Percentiles rank a stretch among this genome's conserved stretches.
Evolutionary conservation across 192 early-diverging fungal species (phyloP).

Genomic region (Linnemannia exigua): DNA sequence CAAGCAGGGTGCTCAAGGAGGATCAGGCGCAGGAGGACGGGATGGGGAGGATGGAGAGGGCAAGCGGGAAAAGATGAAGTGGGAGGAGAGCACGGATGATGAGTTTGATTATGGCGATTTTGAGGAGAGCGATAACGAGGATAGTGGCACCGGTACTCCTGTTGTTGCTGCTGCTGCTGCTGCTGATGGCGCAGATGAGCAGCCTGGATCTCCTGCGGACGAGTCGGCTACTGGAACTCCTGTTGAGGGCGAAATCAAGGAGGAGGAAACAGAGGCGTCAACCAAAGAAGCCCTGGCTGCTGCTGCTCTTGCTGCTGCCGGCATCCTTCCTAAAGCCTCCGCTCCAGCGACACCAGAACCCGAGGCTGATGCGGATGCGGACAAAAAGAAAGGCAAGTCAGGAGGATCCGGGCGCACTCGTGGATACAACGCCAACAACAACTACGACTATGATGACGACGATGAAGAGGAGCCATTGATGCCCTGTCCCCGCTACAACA

Average conservation of each 20-base stretch:
- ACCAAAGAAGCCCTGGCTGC: constrained; percentile 50
- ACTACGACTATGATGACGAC: constrained; percentile 12
- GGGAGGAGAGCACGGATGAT: constrained; percentile 56
- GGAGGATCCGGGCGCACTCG: constrained; percentile 3
- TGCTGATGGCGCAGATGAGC: not conserved
- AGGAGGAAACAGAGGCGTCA: not conserved
- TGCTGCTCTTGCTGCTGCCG: constrained; percentile 48
- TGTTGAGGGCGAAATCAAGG: not conserved
- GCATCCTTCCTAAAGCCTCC: constrained; percentile 43
- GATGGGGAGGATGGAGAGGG: constrained; percentile 40
- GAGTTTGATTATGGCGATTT: constrained; percentile 59
- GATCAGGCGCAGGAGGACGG: not conserved
- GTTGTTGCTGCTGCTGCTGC: not conserved
- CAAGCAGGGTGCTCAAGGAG: constrained; percentile 26
- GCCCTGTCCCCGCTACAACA: constrained; percentile 76
- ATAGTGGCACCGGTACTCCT: constrained; percentile 14
- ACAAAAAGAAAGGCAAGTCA: constrained; percentile 16
- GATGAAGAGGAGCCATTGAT: constrained; percentile 49
- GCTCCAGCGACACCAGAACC: constrained; percentile 3
- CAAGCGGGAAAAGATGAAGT: constrained; percentile 54
- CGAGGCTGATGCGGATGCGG: not conserved
- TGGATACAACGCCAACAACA: not conserved
- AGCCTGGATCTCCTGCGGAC: not conserved
- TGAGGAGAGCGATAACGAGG: constrained; percentile 55
- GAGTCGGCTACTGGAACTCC: constrained; percentile 15